phyloP scores from a whole-genome alignment of 1,284 basidiomycete species.

The Cystobasidium slooffiae region DNA sequence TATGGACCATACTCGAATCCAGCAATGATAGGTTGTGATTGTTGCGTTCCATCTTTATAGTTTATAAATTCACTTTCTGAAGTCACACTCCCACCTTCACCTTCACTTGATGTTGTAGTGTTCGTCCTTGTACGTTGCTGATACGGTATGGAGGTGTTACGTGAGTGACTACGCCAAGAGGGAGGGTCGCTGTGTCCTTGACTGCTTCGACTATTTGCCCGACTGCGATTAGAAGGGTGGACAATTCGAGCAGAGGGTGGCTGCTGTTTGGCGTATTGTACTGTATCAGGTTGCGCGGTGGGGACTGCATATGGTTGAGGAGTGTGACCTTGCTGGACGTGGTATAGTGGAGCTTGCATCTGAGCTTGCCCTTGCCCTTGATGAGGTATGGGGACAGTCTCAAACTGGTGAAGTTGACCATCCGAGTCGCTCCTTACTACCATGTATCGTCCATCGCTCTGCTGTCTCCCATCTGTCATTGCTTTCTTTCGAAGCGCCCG shows the following conservation, averaged over 20 bases:
- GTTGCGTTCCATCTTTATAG: conserved; percentile 15
- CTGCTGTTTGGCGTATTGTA: background rate
- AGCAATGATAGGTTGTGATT: background rate
- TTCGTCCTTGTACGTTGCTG: conserved; percentile 11
- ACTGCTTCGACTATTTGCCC: conserved; percentile 3
- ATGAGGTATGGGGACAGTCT: conserved; percentile 2
- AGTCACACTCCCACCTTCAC: background rate
- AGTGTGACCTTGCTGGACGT: background rate
- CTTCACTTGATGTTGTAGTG: conserved; percentile 15
- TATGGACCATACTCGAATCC: conserved; percentile 39
- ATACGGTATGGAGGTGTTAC: background rate
- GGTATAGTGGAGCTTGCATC: background rate
- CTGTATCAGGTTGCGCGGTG: background rate
- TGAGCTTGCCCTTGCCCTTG: background rate
- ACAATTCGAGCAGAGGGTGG: background rate
- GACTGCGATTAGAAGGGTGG: background rate
- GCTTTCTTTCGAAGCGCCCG: background rate
- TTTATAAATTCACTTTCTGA: conserved; percentile 34
- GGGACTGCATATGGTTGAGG: background rate
- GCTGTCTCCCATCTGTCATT: background rate
- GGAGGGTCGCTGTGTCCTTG: background rate
- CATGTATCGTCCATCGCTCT: conserved; percentile 1
- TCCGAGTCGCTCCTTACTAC: conserved; percentile 20
- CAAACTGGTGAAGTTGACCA: conserved; percentile 6
- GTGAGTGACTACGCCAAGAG: background rate